Percentiles rank a stretch among this genome's conserved stretches.
Conservation (phyloP, 495 filamentous ascomycete species). For the Acidomyces sp. region DNA sequence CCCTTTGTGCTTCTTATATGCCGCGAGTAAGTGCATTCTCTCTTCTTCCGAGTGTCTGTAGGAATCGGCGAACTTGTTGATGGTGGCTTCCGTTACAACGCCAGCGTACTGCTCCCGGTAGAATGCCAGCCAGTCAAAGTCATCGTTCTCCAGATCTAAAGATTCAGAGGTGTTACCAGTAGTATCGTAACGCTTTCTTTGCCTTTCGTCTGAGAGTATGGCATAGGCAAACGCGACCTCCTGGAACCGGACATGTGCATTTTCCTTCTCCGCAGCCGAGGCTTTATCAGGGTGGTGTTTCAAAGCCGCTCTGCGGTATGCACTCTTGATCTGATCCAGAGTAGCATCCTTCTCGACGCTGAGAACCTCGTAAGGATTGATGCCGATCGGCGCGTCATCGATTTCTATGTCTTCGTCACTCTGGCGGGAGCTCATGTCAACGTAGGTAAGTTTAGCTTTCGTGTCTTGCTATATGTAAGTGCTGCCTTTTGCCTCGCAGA, state of each 20-base stretch:
- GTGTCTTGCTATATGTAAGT: too few species aligned
- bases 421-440: conserved; percentile 10
- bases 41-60: conserved; percentile 90
- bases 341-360: conserved; percentile 25
- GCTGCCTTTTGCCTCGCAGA: too few species aligned
- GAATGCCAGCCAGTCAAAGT: conserved; percentile 83
- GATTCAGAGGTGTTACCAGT: conserved; percentile 79
- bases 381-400: conserved; percentile 25
- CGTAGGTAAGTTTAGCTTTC: too few species aligned
- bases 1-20: conserved; percentile 57
- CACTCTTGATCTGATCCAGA: conserved; percentile 29
- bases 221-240: conserved; percentile 86
- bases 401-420: conserved; percentile 11
- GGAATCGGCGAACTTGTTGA: conserved; percentile 55
- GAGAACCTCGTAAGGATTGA: conserved; percentile 33
- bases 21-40: conserved; percentile 55
- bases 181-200: conserved; percentile 72
- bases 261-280: conserved; percentile 43
- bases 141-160: conserved; percentile 52
- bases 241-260: conserved; percentile 72
- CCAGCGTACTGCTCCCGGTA: conserved; percentile 69
- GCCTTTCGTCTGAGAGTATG: conserved; percentile 65
- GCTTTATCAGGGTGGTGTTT: conserved; percentile 59
- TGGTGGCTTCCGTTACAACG: conserved; percentile 51
- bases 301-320: conserved; percentile 33